Evolutionary conservation across 2,329 filamentous ascomycete species (phyloP).

Genomic region (Xenosphaeropsis pyriputrescens): DNA sequence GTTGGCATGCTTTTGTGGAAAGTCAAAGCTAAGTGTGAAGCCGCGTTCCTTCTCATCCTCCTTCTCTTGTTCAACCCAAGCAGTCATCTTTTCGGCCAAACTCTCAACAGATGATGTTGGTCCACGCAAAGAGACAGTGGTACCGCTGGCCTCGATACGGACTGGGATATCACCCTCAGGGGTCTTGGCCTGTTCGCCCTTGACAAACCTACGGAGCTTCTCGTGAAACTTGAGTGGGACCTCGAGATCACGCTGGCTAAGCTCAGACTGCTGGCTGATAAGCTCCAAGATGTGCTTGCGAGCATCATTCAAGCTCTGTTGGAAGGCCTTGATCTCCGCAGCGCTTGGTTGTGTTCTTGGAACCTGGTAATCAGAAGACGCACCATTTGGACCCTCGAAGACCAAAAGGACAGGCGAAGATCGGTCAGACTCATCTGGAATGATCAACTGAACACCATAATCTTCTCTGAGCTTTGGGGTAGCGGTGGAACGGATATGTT

Average conservation of each 20-base stretch:
- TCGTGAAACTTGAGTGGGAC: conserved; percentile 50
- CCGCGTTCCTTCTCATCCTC: conserved; percentile 88
- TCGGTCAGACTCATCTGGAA: conserved; percentile 48
- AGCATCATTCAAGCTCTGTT: conserved; percentile 38
- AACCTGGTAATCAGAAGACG: conserved; percentile 32
- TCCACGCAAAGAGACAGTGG: conserved; percentile 59
- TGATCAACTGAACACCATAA: conserved; percentile 58
- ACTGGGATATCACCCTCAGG: conserved; percentile 43
- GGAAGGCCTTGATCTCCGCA: conserved; percentile 35
- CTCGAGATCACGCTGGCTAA: conserved; percentile 35
- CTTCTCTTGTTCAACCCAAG: conserved; percentile 77
- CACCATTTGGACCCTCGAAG: conserved; percentile 48
- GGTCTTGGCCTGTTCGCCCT: conserved; percentile 44
- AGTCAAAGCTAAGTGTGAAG: conserved; percentile 76
- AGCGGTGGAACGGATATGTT: conserved; percentile 52
- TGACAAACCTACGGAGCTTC: conserved; percentile 47
- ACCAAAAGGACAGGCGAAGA: conserved; percentile 55
- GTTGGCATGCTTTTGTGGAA: conserved; percentile 89
- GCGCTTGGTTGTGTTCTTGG: conserved; percentile 35
- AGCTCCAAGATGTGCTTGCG: conserved; percentile 40
- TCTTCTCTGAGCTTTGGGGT: conserved; percentile 48
- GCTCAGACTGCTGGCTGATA: conserved; percentile 41
- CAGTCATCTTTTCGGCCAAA: conserved; percentile 56
- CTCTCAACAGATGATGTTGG: conserved; percentile 58
- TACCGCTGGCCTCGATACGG: conserved; percentile 41